These are phyloP conservation scores for Domatiomyces globalis DNA, from an alignment of 2,329 filamentous ascomycete genomes.

Conservation along the genomic window DNA sequence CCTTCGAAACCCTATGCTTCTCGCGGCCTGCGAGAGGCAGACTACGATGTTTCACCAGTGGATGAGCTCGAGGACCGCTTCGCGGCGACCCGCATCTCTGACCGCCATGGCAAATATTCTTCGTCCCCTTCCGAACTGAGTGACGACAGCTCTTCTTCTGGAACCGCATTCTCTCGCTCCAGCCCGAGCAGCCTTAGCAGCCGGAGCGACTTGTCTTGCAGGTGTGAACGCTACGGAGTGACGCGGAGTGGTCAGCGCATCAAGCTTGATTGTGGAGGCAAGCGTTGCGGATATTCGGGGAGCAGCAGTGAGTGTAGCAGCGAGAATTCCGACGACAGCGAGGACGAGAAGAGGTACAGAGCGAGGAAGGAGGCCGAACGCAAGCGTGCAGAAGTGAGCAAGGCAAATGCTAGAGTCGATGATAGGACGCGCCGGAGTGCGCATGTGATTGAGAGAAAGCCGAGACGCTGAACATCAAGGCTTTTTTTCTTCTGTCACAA, in stretches of 20 bases:
- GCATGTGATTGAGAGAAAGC: neutral
- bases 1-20: slow-evolving; percentile 78
- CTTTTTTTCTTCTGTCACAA: neutral
- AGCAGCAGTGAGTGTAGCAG: slow-evolving; percentile 15
- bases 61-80: slow-evolving; percentile 71
- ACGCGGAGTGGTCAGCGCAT: slow-evolving; percentile 83
- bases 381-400: neutral
- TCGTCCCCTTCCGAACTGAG: slow-evolving; percentile 58
- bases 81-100: slow-evolving; percentile 52
- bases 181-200: slow-evolving; percentile 47
- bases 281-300: slow-evolving; percentile 60
- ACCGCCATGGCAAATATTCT: slow-evolving; percentile 52
- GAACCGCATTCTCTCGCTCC: slow-evolving; percentile 34
- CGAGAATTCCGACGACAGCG: slow-evolving; percentile 10
- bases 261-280: slow-evolving; percentile 88
- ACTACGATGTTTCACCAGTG: slow-evolving; percentile 54
- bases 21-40: slow-evolving; percentile 67
- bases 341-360: slow-evolving; percentile 9
- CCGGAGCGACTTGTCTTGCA: slow-evolving; percentile 57
- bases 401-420: neutral
- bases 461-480: neutral
- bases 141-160: slow-evolving; percentile 35
- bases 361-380: neutral
- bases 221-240: slow-evolving; percentile 92
- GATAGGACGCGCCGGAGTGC: neutral